Conservation (phyloP, 345 rosid genomes). For the Aurinia saxatilis region DNA sequence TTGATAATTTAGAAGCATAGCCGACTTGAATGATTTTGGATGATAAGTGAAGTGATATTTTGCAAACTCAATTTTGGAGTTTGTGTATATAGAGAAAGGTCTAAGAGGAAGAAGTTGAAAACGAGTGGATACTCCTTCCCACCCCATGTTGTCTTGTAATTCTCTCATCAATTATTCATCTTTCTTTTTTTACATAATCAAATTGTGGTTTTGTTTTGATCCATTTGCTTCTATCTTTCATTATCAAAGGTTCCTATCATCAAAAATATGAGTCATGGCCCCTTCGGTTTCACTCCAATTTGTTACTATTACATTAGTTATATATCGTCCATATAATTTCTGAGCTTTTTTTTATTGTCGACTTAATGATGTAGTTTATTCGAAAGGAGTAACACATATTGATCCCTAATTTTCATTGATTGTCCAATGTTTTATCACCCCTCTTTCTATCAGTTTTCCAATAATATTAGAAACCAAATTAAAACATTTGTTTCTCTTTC, state of each 20-base stretch:
- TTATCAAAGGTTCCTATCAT: conserved; percentile 43
- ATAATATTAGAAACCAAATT: background rate
- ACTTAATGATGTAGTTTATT: background rate
- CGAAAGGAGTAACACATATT: background rate
- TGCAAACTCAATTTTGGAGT: background rate
- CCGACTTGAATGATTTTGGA: too few species aligned
- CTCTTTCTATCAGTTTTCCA: background rate
- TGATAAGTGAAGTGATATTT: too few species aligned
- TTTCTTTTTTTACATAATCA: background rate
- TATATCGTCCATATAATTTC: background rate
- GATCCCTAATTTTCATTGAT: background rate
- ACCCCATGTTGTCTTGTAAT: conserved; percentile 38
- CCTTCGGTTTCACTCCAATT: conserved; percentile 6
- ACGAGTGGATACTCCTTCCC: conserved; percentile 51
- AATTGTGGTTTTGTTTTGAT: conserved; percentile 47
- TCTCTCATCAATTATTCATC: conserved; percentile 32
- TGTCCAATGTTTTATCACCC: background rate
- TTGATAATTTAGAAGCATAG: too few species aligned
- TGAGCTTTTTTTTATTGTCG: background rate
- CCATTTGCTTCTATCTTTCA: conserved; percentile 71
- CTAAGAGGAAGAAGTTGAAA: conserved; percentile 46
- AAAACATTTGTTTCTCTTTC: background rate
- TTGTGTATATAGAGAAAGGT: conserved; percentile 16
- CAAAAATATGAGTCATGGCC: conserved; percentile 26
- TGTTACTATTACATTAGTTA: background rate